phyloP scores from a whole-genome alignment of 768 basidiomycete species.

The Russula olivacea region DNA sequence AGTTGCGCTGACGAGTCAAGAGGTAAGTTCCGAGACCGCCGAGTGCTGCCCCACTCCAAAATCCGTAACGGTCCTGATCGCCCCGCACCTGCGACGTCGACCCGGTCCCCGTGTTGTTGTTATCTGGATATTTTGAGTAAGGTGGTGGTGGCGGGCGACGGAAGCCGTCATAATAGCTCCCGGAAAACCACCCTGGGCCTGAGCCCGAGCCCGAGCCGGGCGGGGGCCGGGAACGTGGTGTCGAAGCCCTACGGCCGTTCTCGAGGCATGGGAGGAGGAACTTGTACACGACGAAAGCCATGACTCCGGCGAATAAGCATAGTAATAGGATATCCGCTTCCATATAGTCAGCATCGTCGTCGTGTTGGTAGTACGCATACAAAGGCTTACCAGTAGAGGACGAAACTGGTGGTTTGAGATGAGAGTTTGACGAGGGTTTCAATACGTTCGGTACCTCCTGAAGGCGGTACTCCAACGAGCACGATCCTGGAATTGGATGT shows the following conservation, averaged over 20 bases:
- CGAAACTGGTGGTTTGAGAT: neutral
- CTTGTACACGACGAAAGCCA: constrained; percentile 51
- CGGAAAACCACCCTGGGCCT: constrained; percentile 49
- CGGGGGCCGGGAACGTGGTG: constrained; percentile 29
- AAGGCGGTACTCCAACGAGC: constrained; percentile 78
- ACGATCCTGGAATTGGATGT: constrained; percentile 54
- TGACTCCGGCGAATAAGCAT: constrained; percentile 32
- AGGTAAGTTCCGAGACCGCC: constrained; percentile 65
- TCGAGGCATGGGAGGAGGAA: constrained; percentile 51
- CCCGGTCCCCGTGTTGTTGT: constrained; percentile 39
- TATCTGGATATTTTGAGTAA: constrained; percentile 35
- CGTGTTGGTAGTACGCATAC: neutral
- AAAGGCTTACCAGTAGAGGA: constrained; percentile 1
- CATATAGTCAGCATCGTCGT: neutral
- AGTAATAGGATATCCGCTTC: constrained; percentile 11
- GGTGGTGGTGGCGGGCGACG: constrained; percentile 50
- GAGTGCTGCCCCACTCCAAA: constrained; percentile 77
- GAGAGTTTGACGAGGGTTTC: constrained; percentile 21
- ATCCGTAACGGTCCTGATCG: constrained; percentile 46
- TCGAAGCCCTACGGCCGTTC: constrained; percentile 28
- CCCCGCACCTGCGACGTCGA: neutral
- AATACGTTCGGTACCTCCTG: constrained; percentile 52
- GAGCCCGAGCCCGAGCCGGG: constrained; percentile 32
- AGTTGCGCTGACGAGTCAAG: constrained; percentile 33
- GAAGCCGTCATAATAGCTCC: constrained; percentile 32